A percentile compares a stretch with the other conserved stretches of the same genome.
Evolutionary conservation across 1,284 basidiomycete species (phyloP).

Genomic region (Caloboletus firmus): DNA sequence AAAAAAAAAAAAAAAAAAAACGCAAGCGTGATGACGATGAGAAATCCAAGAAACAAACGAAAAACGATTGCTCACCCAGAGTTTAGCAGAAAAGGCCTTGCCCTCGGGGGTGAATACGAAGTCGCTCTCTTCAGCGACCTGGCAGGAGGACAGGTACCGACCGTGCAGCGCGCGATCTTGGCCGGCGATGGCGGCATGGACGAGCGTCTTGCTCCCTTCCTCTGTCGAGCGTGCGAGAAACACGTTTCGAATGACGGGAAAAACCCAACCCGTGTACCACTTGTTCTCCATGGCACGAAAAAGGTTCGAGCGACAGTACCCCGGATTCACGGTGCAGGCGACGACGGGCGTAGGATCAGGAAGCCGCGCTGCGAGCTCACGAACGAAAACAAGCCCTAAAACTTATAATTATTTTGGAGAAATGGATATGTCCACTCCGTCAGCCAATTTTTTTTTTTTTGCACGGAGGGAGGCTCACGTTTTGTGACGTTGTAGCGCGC

Average conservation of each 20-base stretch:
- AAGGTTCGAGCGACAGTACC: constrained; percentile 29
- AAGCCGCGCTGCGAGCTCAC: constrained; percentile 30
- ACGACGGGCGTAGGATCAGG: constrained; percentile 23
- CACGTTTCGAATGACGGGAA: neutral
- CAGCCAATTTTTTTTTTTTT: neutral
- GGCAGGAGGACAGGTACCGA: constrained; percentile 19
- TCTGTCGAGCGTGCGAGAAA: constrained; percentile 14
- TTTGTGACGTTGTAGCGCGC: constrained; percentile 36
- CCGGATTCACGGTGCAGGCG: constrained; percentile 33
- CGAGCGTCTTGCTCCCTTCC: constrained; percentile 23
- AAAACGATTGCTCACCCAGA: constrained; percentile 18
- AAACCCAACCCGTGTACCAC: constrained; percentile 3
- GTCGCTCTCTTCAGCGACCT: constrained; percentile 16
- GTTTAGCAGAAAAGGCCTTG: constrained; percentile 13
- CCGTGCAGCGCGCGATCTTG: constrained; percentile 17
- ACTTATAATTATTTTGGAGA: no score
- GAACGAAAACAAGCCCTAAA: constrained; percentile 29
- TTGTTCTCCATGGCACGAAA: constrained; percentile 11
- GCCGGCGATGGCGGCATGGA: constrained; percentile 13
- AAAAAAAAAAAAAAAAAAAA: no score
- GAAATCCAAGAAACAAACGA: neutral
- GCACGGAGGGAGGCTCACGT: constrained; percentile 21
- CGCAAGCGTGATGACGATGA: neutral
- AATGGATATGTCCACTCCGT: neutral
- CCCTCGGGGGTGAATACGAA: constrained; percentile 22